Percentiles rank a stretch among this genome's conserved stretches.
Conservation (phyloP, 306 rosid genomes). For the Cucurbita ficifolia region DNA sequence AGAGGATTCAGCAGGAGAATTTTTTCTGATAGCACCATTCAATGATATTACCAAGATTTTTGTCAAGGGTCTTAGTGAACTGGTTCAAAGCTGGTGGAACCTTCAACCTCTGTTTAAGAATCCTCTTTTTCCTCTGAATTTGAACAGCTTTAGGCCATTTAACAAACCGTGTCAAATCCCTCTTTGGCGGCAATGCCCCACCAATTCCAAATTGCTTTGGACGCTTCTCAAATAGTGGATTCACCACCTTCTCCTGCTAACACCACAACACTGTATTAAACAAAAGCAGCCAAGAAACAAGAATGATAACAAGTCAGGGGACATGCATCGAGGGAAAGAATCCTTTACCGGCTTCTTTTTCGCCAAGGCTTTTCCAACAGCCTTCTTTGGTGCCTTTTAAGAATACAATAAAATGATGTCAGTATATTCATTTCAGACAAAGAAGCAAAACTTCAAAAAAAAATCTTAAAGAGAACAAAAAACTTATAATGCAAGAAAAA, state of each 20-base stretch:
- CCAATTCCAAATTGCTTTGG: slow-evolving; percentile 61
- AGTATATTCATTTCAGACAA: not conserved
- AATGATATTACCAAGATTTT: slow-evolving; percentile 35
- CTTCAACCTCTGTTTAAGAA: slow-evolving; percentile 62
- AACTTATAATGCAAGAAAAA: not conserved
- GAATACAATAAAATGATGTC: not conserved
- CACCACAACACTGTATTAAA: not conserved
- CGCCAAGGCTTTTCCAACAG: slow-evolving; percentile 20
- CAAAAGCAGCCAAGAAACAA: not conserved
- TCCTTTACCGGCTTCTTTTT: slow-evolving; percentile 22
- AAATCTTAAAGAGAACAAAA: not conserved
- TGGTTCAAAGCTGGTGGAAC: slow-evolving; percentile 70
- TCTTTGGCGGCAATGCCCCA: slow-evolving; percentile 54
- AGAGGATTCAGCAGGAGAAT: not conserved
- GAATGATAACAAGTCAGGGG: not conserved
- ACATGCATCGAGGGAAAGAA: not conserved
- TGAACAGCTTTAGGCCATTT: slow-evolving; percentile 56
- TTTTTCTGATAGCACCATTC: not conserved
- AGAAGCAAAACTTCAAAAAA: not conserved
- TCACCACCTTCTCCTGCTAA: slow-evolving; percentile 25
- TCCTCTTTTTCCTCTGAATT: slow-evolving; percentile 49
- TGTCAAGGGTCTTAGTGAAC: slow-evolving; percentile 71
- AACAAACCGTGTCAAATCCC: slow-evolving; percentile 42
- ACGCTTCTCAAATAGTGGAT: slow-evolving; percentile 56
- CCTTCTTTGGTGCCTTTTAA: slow-evolving; percentile 27